Evolutionary conservation across 2,329 filamentous ascomycete species (phyloP).

Genomic region (Xylariales sp.): DNA sequence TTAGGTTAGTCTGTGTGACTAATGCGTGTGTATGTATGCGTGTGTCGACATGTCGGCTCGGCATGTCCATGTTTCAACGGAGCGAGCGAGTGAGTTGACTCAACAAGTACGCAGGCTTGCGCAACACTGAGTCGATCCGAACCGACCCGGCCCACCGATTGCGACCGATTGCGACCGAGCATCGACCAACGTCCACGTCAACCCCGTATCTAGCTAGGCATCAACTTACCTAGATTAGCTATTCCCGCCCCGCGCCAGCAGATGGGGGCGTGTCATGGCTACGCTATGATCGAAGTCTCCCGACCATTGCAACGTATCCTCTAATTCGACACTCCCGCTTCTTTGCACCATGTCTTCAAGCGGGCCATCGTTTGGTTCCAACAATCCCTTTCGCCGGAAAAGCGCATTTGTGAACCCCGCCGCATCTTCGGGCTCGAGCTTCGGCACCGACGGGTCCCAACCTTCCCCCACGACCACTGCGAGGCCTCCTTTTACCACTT

Average conservation of each 20-base stretch:
- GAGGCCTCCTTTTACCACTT: constrained; percentile 48
- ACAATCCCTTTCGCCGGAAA: constrained; percentile 67
- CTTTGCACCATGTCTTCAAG: constrained; percentile 51
- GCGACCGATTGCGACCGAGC: constrained; percentile 17
- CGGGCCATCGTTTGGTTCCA: constrained; percentile 54
- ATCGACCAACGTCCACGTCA: constrained; percentile 6
- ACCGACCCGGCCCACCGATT: constrained; percentile 15
- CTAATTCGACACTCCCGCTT: constrained; percentile 23
- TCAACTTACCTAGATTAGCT: not conserved
- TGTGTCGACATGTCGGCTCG: not conserved
- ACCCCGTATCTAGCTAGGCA: constrained; percentile 7
- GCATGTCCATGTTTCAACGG: not conserved
- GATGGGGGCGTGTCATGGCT: constrained; percentile 30
- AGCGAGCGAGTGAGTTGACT: constrained; percentile 8
- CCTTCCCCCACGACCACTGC: constrained; percentile 28
- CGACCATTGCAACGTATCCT: constrained; percentile 19
- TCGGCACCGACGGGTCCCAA: constrained; percentile 37
- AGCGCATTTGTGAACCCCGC: constrained; percentile 38
- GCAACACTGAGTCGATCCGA: constrained; percentile 10
- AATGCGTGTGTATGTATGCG: not conserved
- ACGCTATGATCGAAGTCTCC: constrained; percentile 19
- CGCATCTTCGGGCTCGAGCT: constrained; percentile 37
- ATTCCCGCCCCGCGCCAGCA: constrained; percentile 22
- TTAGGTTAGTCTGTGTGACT: not conserved
- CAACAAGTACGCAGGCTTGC: not conserved